phyloP scores from a whole-genome alignment of 208 protist genomes.

The Endotrypanum monterogeii region DNA sequence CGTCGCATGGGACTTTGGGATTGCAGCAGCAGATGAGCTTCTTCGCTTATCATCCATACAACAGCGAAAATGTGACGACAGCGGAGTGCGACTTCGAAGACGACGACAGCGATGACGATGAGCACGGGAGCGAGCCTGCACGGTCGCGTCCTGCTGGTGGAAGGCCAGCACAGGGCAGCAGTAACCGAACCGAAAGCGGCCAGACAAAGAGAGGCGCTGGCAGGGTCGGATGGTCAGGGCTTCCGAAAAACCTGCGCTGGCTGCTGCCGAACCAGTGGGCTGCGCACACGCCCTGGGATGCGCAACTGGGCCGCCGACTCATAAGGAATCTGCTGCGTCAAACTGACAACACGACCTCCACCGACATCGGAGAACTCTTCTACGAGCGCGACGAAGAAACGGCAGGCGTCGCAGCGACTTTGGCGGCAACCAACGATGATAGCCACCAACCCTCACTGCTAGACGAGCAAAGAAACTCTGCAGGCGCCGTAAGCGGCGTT shows the following conservation, averaged over 20 bases:
- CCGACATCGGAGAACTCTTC: conserved; percentile 21
- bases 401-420: neutral
- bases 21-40: neutral
- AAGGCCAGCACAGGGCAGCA: conserved; percentile 1
- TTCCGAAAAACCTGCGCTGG: conserved; percentile 34
- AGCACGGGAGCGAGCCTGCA: neutral
- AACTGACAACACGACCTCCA: conserved; percentile 1
- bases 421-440: neutral
- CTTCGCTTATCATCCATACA: neutral
- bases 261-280: conserved; percentile 30
- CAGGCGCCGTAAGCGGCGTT: neutral
- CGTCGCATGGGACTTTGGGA: conserved; percentile 9
- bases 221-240: neutral
- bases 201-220: neutral
- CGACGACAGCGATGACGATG: neutral
- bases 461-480: neutral
- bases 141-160: neutral
- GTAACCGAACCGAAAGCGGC: neutral
- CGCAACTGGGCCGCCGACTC: conserved; percentile 31
- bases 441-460: conserved; percentile 1
- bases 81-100: neutral
- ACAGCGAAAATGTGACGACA: neutral
- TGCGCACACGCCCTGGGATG: conserved; percentile 32
- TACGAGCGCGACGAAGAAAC: conserved; percentile 25
- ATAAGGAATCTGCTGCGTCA: conserved; percentile 23